Percentiles rank a stretch among this genome's conserved stretches.
Conservation (phyloP, 163 green algal genomes). For the Scenedesmus sp. region DNA sequence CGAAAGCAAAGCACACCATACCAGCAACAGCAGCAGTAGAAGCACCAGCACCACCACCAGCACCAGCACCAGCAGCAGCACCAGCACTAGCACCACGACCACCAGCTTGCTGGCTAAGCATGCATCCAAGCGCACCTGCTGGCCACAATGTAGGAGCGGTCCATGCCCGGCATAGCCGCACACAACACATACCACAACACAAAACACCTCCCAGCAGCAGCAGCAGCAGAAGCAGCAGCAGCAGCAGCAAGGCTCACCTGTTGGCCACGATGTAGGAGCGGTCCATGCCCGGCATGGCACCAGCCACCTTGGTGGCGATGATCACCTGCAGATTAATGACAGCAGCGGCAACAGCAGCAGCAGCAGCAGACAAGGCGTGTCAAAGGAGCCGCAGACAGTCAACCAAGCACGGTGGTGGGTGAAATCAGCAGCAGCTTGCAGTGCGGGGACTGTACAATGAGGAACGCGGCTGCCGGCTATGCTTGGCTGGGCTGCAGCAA, state of each 20-base stretch:
- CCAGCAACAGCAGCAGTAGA: neutral
- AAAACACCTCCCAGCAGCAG: no score
- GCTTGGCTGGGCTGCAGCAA: no score
- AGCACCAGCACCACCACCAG: neutral
- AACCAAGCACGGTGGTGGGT: neutral
- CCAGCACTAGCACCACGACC: neutral
- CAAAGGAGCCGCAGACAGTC: neutral
- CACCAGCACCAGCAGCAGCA: neutral
- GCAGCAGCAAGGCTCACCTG: slow-evolving; percentile 26
- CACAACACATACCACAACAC: no score
- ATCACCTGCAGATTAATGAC: slow-evolving; percentile 56
- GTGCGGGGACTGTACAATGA: neutral
- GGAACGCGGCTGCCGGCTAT: no score
- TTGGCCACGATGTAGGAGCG: slow-evolving; percentile 60
- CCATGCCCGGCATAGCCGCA: slow-evolving; percentile 50
- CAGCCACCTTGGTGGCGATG: slow-evolving; percentile 83
- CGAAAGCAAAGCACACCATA: neutral
- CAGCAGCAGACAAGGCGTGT: neutral
- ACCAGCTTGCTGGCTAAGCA: neutral
- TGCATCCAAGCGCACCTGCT: slow-evolving; percentile 44
- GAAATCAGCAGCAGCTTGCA: neutral
- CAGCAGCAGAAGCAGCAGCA: neutral
- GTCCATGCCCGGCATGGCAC: slow-evolving; percentile 56
- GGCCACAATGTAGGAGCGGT: slow-evolving; percentile 56
- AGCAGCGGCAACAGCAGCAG: neutral